Base-by-base conservation (phyloP, 176 grass and related monocot species). In the Rhynchospora tenuis region DNA sequence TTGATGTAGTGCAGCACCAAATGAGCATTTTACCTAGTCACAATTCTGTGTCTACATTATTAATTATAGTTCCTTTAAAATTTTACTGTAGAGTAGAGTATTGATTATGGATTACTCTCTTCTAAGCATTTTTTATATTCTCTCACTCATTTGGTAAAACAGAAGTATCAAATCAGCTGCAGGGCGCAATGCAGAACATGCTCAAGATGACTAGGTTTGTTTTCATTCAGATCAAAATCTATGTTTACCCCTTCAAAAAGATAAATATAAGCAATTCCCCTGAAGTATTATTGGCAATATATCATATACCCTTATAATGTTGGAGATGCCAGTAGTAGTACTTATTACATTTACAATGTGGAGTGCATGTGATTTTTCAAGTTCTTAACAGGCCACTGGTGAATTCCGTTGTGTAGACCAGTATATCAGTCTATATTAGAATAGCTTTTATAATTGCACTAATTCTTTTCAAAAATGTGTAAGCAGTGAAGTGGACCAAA, bases 131-230 rank as follows among this genome's bases (percentile, higher is more conserved):
- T 24, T 59, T 59, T 72, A 6, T 9, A 38, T 26, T 11, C 63
- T 73, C 0, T 24, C 22, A 10, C 14, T 54, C 3, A 75, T 75
- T 46, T 75, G 72, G 33, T 75, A 28, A 75, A 82, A 85, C 95
- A 98, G 95, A 98, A 44, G 51, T 92, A 58, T 98, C 92, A 81
- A 86, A 93, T 81, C 95, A 93, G 89, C 84, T 98, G 73, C 92
- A 93, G 76, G 79, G 73, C 19, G 87, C 82, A 43, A 85, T 98
- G 45, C 87, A 98, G 69, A 84, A 44, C 86, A 92, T 94, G 95
- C 84, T 98, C 78, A 98, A 98, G 86, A 91, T 94, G 92, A 87
- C 89, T 56, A 87, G 85, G 92, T 91, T 24, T 61, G 72, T 75
- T 46, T 4, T 57, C 43, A 10, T 26, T 12, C n/a, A 60, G 4